Base-by-base conservation (phyloP, 108 stramenopile genomes). In the Skeletonema menzelii region DNA sequence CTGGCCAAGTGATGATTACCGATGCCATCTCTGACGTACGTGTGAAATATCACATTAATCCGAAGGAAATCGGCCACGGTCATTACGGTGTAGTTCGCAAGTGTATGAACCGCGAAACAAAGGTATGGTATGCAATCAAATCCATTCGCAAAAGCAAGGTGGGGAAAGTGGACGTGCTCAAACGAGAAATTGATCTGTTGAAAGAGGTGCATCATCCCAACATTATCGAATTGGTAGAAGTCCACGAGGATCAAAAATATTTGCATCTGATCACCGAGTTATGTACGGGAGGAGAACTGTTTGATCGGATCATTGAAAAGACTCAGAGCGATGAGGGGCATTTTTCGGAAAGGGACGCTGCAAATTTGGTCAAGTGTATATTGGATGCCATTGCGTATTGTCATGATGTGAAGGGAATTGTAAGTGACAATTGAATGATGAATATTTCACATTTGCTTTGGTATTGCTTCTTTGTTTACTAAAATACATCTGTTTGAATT, bases 231-330 rank as follows among this genome's bases (percentile, higher is more conserved):
- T 69, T 97, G 57, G 66, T 86, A 20, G 96, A 98, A 34, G 92
- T 95, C 8, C 92, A 90, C 76, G 98, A 97, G 77, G 95, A 96
- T 68, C 61, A 82, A 47, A 87, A 92, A 67, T 91, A 92, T 59
- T 67, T 95, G 31, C 91, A 95, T 73, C 69, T 97, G 13, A 88
- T 95, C 56, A 95, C 95, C 17, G 96, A 97, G 77, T 60, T 96
- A 15, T 99, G 97, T 77, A 97, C 93, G 15, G 98, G 98, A 20
- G 97, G 97, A 34, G 99, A 99, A 72, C 70, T 94, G 44, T 94
- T 95, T 76, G 93, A 93, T 85, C 84, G 94, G 0, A 95, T 95
- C 67, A 94, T 97, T 75, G 93, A 87, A 44, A 97, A 96, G 72
- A 97, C 97, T 8, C 87, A 94, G 69, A 85, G 84, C n/a, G 69